Evolutionary conservation across 2,329 filamentous ascomycete genomes (phyloP).

Genomic region (Chlorencoelia australis): DNA sequence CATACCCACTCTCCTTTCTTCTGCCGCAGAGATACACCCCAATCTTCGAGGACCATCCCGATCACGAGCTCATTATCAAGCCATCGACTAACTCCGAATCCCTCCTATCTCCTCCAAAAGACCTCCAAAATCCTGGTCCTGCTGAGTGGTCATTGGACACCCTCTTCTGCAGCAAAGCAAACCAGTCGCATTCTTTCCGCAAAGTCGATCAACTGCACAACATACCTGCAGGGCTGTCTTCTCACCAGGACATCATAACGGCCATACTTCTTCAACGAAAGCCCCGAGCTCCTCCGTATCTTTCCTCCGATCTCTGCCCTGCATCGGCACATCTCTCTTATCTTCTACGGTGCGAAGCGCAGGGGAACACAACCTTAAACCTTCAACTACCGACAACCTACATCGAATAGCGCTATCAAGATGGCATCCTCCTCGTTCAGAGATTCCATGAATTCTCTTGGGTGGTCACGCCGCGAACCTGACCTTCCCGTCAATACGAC

Average conservation of each 20-base stretch:
- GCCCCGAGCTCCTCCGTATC: conserved; percentile 7
- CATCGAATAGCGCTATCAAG: conserved; percentile 30
- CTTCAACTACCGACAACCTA: conserved; percentile 16
- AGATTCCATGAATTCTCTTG: conserved; percentile 88
- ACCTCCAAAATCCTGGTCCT: conserved; percentile 13
- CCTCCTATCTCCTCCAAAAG: conserved; percentile 3
- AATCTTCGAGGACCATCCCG: conserved; percentile 9
- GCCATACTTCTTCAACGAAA: conserved; percentile 7
- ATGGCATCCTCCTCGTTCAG: conserved; percentile 83
- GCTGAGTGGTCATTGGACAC: conserved; percentile 26
- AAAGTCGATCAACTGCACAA: conserved; percentile 22
- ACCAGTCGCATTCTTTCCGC: conserved; percentile 22
- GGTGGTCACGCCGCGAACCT: conserved; percentile 79
- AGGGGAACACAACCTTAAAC: conserved; percentile 11
- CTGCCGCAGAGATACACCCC: conserved; percentile 7
- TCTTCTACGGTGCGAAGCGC: conserved; percentile 4
- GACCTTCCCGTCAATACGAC: conserved; percentile 67
- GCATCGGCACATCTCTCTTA: conserved; percentile 1
- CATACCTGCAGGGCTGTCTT: conserved; percentile 22
- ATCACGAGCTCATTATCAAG: conserved; percentile 19
- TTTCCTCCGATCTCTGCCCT: conserved; percentile 10
- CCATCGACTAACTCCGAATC: background rate
- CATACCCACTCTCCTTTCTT: conserved; percentile 10
- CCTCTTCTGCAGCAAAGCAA: conserved; percentile 14
- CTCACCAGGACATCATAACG: conserved; percentile 9